Evolutionary conservation across 305 asterid species (phyloP).

Genomic region (Petunia hybrid): DNA sequence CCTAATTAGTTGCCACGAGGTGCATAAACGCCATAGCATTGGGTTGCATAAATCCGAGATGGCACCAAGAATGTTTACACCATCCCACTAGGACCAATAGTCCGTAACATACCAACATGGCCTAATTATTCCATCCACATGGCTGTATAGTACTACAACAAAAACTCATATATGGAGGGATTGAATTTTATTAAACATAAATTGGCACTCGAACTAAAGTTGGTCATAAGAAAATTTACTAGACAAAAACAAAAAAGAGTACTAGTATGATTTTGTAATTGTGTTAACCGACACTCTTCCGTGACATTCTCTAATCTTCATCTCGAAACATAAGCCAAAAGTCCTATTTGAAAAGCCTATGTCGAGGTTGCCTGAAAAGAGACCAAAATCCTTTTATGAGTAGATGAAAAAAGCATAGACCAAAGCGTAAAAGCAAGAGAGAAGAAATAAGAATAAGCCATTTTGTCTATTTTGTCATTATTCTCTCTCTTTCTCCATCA

Average conservation of each 20-base stretch:
- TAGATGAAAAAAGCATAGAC: background rate
- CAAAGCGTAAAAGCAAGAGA: conserved; percentile 10
- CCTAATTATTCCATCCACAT: no score
- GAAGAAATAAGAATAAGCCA: conserved; percentile 1
- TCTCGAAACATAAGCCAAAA: conserved; percentile 37
- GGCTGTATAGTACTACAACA: no score
- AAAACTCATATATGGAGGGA: no score
- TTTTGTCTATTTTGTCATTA: conserved; percentile 18
- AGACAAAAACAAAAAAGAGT: background rate
- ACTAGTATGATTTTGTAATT: background rate
- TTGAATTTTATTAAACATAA: no score
- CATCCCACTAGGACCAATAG: no score
- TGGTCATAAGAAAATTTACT: background rate
- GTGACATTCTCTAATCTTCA: conserved; percentile 30
- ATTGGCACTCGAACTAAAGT: background rate
- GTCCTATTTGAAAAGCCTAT: conserved; percentile 31
- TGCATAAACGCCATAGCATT: no score
- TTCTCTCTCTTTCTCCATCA: conserved; percentile 25
- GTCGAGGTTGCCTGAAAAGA: conserved; percentile 31
- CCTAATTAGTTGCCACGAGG: no score
- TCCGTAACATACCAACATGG: no score
- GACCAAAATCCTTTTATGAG: conserved; percentile 18
- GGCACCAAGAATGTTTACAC: no score
- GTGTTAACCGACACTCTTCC: conserved; percentile 42
- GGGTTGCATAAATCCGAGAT: background rate